Evolutionary conservation across 2,329 filamentous ascomycete species (phyloP).

Genomic region (Xylaria sp.): DNA sequence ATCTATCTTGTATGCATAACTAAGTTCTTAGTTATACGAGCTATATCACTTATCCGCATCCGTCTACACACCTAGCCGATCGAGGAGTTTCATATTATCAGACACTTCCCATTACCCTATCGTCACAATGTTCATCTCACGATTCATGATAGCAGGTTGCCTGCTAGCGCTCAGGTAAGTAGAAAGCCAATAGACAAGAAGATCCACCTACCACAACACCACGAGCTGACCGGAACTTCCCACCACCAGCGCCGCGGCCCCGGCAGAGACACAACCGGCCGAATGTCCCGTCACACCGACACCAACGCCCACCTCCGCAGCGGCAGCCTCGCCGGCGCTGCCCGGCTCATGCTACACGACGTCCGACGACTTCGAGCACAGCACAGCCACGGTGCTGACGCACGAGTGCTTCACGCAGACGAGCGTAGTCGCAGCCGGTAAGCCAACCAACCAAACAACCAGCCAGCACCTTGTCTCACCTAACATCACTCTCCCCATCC

Average conservation of each 20-base stretch:
- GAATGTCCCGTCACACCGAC: not conserved
- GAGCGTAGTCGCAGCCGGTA: slow-evolving; percentile 37
- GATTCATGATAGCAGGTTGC: slow-evolving; percentile 32
- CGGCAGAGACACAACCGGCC: slow-evolving; percentile 9
- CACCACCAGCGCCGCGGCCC: slow-evolving; percentile 33
- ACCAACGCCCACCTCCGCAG: not conserved
- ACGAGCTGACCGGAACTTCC: not conserved
- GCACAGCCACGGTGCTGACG: slow-evolving; percentile 39
- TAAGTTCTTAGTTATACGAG: not conserved
- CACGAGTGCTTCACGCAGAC: slow-evolving; percentile 46
- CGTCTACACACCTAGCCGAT: not conserved
- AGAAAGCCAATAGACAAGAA: too few species aligned
- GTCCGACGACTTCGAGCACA: slow-evolving; percentile 39
- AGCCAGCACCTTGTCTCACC: too few species aligned
- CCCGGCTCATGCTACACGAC: slow-evolving; percentile 46
- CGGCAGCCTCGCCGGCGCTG: slow-evolving; percentile 20
- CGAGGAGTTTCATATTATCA: not conserved
- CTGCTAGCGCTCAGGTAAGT: slow-evolving; percentile 41
- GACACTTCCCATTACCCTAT: not conserved
- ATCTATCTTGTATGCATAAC: not conserved
- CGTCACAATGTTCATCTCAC: slow-evolving; percentile 34
- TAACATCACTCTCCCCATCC: not conserved
- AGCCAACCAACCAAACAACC: slow-evolving; percentile 7
- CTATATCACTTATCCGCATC: too few species aligned
- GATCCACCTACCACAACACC: not conserved